A percentile compares a stretch with the other conserved stretches of the same genome.
Evolutionary conservation across 106 monocot species (phyloP).

Genomic region (Platanthera guangdongensis): DNA sequence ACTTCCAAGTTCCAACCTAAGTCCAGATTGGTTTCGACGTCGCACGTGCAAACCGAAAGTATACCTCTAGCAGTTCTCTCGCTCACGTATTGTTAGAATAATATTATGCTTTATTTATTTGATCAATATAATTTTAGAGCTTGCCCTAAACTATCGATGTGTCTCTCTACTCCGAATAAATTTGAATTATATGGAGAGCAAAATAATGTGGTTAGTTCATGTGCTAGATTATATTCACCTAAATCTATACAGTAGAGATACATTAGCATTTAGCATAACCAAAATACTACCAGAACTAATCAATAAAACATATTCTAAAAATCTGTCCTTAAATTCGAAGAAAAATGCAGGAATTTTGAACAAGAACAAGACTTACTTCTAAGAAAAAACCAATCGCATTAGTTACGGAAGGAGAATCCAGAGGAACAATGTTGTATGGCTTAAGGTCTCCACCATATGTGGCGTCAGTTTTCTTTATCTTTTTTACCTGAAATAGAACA

Average conservation of each 20-base stretch:
- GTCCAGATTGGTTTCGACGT: too few relatives aligned
- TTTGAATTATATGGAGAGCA: not conserved
- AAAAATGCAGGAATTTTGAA: constrained; percentile 6
- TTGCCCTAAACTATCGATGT: too few relatives aligned
- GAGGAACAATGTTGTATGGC: constrained; percentile 96
- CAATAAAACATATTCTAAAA: not conserved
- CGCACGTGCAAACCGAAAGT: too few relatives aligned
- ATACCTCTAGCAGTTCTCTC: too few relatives aligned
- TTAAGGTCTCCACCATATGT: constrained; percentile 64
- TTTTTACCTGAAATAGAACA: constrained; percentile 52
- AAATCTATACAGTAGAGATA: constrained; percentile 1
- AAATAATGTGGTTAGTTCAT: constrained; percentile 1
- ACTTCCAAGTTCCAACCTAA: too few relatives aligned
- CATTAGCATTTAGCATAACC: not conserved
- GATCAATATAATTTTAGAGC: too few relatives aligned
- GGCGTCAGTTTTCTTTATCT: constrained; percentile 73
- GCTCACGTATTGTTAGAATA: too few relatives aligned
- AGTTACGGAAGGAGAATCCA: constrained; percentile 87
- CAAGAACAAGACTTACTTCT: constrained; percentile 45
- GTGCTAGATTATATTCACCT: not conserved
- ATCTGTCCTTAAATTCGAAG: not conserved
- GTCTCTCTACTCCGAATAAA: too few relatives aligned
- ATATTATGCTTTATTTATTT: too few relatives aligned
- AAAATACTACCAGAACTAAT: not conserved
- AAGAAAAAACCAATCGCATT: constrained; percentile 85